Evolutionary conservation across 1,284 basidiomycete genomes (phyloP), one percentile per base, ranked within the genome.

Genomic region (Heterobasidion occidentale): DNA sequence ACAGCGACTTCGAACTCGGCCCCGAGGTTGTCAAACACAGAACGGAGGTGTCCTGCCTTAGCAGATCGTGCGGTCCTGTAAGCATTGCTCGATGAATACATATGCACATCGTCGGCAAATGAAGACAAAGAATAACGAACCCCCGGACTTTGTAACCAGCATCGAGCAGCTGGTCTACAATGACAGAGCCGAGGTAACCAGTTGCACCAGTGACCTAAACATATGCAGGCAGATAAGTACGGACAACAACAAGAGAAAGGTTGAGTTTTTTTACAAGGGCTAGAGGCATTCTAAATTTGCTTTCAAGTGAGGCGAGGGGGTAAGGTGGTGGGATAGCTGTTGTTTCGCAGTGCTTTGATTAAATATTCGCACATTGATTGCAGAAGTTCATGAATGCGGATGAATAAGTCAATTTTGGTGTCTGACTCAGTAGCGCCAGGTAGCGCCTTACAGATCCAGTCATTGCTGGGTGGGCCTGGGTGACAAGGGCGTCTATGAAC

Each of bases 141-240:
- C 51, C 51, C 4, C 51, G 51, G 36, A 52, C 51, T 19, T 35
- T 52, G 51, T 52, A 52, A 35, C 51, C 51, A 12, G 51, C 51
- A 17, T 52, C 51, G n/a, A 52, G 34, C 12, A 52, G 51, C 19
- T 52, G 51, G 7, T 36, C 51, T 6, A 52, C 51, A 19, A 52
- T 12, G 5, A 36, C 35, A 7, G 51, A 52, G 33, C 51, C 51
- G 17, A 52, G 51, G 9, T 17, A 20, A 14, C 35, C 51, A 9
- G 51, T 36, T 27, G 51, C 51, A 11, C 51, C 51, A 19, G 51
- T 52, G 11, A 52, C 51, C 51, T 52, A 38, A 42, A 11, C 4
- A 42, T 42, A n/a, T 27, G 27, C 27, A 5, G 27, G 27, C 5
- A 27, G 3, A 27, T 27, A 27, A 27, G 27, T 3, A 42, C 38